A percentile compares a stretch with the other conserved stretches of the same genome.
These are phyloP conservation scores for Blattamonas nauphoetae DNA, from an alignment of 78 protist species.

Conservation along the genomic window DNA sequence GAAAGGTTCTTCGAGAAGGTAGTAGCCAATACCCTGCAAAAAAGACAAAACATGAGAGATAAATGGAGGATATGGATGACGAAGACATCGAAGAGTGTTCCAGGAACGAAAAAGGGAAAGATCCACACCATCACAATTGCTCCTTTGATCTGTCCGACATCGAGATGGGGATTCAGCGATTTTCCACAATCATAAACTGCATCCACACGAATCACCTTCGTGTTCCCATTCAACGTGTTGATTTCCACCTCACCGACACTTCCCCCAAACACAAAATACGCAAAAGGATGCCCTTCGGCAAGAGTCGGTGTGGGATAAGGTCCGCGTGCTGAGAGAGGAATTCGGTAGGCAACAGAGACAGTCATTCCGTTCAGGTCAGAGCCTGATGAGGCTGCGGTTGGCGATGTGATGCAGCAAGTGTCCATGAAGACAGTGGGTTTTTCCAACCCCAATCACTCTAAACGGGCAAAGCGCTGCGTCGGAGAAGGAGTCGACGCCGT, in stretches of 20 bases:
- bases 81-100: no score
- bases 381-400: constrained; percentile 44
- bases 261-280: constrained; percentile 41
- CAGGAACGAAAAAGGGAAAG: constrained; percentile 16
- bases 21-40: no score
- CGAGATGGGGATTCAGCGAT: constrained; percentile 42
- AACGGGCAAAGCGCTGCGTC: no score
- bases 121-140: constrained; percentile 20
- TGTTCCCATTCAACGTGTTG: constrained; percentile 49
- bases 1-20: no score
- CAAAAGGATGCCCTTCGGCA: neutral
- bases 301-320: neutral
- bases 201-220: constrained; percentile 24
- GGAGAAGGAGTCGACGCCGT: no score
- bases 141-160: constrained; percentile 50
- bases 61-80: no score
- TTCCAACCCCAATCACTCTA: no score
- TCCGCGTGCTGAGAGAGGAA: constrained; percentile 15
- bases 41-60: no score
- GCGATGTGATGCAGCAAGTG: constrained; percentile 3
- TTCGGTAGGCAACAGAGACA: constrained; percentile 22
- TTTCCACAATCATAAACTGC: constrained; percentile 35
- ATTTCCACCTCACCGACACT: constrained; percentile 37
- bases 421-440: no score
- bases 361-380: constrained; percentile 40